Conservation (phyloP, 106 monocot species). For the Phalaenopsis aphrodite region DNA sequence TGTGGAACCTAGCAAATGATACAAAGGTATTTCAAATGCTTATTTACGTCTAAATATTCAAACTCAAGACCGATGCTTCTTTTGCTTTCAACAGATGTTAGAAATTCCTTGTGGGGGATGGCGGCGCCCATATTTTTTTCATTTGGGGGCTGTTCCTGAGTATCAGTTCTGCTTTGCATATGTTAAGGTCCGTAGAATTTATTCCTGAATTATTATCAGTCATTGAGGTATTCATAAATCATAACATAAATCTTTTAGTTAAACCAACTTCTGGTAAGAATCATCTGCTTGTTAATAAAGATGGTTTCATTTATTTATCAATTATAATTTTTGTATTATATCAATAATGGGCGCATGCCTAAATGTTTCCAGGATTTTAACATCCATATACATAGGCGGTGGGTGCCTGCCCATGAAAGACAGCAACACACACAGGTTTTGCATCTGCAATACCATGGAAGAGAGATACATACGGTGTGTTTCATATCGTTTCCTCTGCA, state of each 20-base stretch:
- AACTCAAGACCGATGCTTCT: not conserved
- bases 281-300: not conserved
- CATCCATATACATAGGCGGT: slow-evolving; percentile 63
- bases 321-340: not conserved
- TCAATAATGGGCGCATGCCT: not conserved
- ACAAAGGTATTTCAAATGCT: slow-evolving; percentile 46
- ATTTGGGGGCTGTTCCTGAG: slow-evolving; percentile 64
- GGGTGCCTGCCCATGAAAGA: slow-evolving; percentile 38
- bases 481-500: slow-evolving; percentile 38
- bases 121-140: slow-evolving; percentile 78
- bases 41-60: not conserved
- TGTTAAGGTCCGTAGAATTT: slow-evolving; percentile 51
- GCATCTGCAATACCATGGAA: slow-evolving; percentile 86
- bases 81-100: slow-evolving; percentile 29
- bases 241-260: not conserved
- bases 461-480: slow-evolving; percentile 82
- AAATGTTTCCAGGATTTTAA: slow-evolving; percentile 51
- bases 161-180: slow-evolving; percentile 87
- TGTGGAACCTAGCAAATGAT: slow-evolving; percentile 72
- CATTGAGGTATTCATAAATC: not conserved
- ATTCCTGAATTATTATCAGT: not conserved
- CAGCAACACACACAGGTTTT: slow-evolving; percentile 46
- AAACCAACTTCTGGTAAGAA: not conserved
- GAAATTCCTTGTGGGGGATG: slow-evolving; percentile 93
- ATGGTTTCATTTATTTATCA: not conserved